Percentiles rank a stretch among this genome's conserved stretches.
Conservation (phyloP, 495 filamentous ascomycete genomes). For the Neurospora tetraspora region DNA sequence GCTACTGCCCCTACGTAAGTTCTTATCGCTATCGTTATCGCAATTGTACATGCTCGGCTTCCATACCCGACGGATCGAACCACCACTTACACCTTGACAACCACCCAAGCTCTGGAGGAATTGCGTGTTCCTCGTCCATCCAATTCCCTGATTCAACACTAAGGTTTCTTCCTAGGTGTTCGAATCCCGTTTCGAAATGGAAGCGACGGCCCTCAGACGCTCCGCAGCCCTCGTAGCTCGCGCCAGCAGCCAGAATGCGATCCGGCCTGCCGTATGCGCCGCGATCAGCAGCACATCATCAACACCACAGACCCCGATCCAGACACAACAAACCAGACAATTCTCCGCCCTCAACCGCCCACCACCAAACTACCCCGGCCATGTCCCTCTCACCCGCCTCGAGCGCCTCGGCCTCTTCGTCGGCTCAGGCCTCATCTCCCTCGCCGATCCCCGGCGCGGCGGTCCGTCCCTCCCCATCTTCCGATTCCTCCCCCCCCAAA, state of each 20-base stretch:
- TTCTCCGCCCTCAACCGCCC: slow-evolving; percentile 80
- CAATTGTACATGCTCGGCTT: slow-evolving; percentile 4
- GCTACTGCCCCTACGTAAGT: background rate
- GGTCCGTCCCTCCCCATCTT: slow-evolving; percentile 31
- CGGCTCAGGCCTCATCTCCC: slow-evolving; percentile 70
- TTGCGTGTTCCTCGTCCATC: background rate
- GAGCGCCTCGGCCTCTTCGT: slow-evolving; percentile 71
- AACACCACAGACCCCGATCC: background rate
- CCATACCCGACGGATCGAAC: slow-evolving; percentile 5
- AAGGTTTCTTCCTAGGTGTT: background rate
- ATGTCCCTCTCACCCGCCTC: slow-evolving; percentile 73
- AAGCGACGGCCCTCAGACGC: slow-evolving; percentile 15
- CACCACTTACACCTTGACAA: background rate
- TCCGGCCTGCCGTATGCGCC: background rate
- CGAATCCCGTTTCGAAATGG: slow-evolving; percentile 13
- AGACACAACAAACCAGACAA: slow-evolving; percentile 12
- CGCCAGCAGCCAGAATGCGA: background rate
- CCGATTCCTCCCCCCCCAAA: too few species aligned
- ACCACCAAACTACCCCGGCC: slow-evolving; percentile 75
- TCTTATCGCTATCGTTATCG: background rate
- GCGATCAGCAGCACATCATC: background rate
- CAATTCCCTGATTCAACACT: background rate
- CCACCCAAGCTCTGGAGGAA: slow-evolving; percentile 2
- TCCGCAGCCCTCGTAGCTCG: slow-evolving; percentile 12
- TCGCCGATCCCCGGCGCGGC: slow-evolving; percentile 70